Evolutionary conservation across 2,329 filamentous ascomycete genomes (phyloP), one percentile per base, ranked within the genome.

Genomic region (Xylaria polymorpha): DNA sequence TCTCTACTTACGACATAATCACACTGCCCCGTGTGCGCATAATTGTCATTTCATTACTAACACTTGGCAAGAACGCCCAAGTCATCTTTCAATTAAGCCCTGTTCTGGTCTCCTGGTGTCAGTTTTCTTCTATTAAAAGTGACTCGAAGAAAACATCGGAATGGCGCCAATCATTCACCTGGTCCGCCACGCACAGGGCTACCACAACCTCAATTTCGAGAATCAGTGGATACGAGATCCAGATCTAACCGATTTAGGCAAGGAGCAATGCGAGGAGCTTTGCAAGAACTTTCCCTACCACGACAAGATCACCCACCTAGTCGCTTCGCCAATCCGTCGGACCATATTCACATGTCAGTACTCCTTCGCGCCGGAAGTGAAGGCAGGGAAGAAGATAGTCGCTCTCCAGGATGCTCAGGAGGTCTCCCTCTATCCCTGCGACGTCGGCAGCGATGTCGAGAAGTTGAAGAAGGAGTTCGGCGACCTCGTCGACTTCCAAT

Each of bases 361-460:
- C 63, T 86, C 88, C 55, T 97, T 97, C 79, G 86, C 85, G 20
- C 83, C 87, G 0, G 84, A 83, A 0, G 84, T 88, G 61, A 75
- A 83, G 25, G 67, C 73, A 7, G 80, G 81, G 6, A 79, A 80
- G 77, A 86, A 71, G 64, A 85, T 97, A 61, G 81, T 91, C 32
- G 89, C 90, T 1, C 82, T 96, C 14, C 93, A 93, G 0, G 88
- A 92, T 71, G 82, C 93, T 4, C 94, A 97, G 80, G 94, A 97
- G 80, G 90, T 93, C 0, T 91, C 89, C 4, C 85, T 90, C 61
- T 83, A 90, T 37, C 90, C 92, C 0, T 94, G 93, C 79, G 94
- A 97, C 77, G 90, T 88, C 1, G 94, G 94, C 1, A 90, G 86
- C 43, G 80, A 86, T 1, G 80, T 84, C 3, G 80, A 81, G 0